Conservation (phyloP, 1,284 basidiomycete genomes). For the Retiboletus fuscus region DNA sequence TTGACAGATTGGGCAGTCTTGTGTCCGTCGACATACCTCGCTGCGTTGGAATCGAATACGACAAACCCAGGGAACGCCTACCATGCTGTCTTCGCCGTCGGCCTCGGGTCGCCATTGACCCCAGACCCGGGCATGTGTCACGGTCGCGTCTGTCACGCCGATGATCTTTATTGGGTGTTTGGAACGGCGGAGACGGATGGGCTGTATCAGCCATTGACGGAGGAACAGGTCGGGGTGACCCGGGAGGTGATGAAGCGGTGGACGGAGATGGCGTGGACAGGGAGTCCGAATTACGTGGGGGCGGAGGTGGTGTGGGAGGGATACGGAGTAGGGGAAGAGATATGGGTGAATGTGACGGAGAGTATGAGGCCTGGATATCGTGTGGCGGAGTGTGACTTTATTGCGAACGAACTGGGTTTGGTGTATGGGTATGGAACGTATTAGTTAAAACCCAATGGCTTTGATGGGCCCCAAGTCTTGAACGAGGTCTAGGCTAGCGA, state of each 20-base stretch:
- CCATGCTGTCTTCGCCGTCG: constrained; percentile 13
- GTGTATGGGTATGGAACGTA: constrained; percentile 18
- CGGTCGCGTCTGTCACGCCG: constrained; percentile 16
- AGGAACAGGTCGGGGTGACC: constrained; percentile 8
- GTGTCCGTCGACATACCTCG: constrained; percentile 10
- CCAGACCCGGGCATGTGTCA: constrained; percentile 19
- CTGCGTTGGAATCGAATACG: constrained; percentile 16
- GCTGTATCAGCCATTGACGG: constrained; percentile 21
- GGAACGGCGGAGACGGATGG: constrained; percentile 30
- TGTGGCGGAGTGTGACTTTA: constrained; percentile 19
- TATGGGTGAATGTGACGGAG: constrained; percentile 23
- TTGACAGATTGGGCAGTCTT: constrained; percentile 7
- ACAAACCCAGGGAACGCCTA: constrained; percentile 22
- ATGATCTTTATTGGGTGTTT: constrained; percentile 32
- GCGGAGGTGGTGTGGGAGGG: constrained; percentile 24
- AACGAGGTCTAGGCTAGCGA: no score
- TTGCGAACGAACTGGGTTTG: constrained; percentile 15
- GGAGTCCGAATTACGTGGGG: constrained; percentile 26
- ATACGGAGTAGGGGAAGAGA: constrained; percentile 4
- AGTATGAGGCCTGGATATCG: constrained; percentile 16
- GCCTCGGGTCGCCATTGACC: constrained; percentile 14
- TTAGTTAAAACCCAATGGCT: not conserved
- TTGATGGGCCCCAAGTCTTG: no score
- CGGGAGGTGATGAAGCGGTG: constrained; percentile 24
- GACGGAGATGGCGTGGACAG: constrained; percentile 28